Conservation (phyloP, 2,329 filamentous ascomycete genomes). For the Neofusicoccum cordaticola region DNA sequence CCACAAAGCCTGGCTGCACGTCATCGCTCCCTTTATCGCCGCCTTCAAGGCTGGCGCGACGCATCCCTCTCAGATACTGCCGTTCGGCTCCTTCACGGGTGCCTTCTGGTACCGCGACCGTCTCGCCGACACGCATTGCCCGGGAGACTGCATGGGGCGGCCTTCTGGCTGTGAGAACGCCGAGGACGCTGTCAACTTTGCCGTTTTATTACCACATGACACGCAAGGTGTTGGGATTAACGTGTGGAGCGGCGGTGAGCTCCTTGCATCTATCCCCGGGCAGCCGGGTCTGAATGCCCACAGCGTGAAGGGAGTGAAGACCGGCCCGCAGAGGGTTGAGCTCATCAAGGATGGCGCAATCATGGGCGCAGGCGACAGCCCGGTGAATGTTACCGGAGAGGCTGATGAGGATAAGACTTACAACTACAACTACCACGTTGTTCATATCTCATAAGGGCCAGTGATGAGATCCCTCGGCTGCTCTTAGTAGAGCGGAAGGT, state of each 20-base stretch:
- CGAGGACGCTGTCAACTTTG: conserved; percentile 13
- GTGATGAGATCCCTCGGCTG: too few species aligned
- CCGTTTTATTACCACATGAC: conserved; percentile 3
- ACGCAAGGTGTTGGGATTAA: conserved; percentile 3
- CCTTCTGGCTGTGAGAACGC: conserved; percentile 10
- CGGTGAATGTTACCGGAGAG: neutral
- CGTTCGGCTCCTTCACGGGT: conserved; percentile 7
- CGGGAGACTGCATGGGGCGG: conserved; percentile 4
- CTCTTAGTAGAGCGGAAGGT: too few species aligned
- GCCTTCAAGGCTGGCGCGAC: conserved; percentile 36
- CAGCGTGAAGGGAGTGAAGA: conserved; percentile 7
- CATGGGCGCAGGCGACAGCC: neutral
- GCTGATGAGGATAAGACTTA: neutral
- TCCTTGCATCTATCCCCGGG: neutral
- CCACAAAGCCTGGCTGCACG: conserved; percentile 36
- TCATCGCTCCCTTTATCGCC: conserved; percentile 37
- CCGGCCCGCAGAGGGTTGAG: conserved; percentile 9
- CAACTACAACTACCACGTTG: conserved; percentile 15
- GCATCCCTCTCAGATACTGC: conserved; percentile 11
- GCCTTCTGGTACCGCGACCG: conserved; percentile 15
- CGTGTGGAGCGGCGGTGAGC: conserved; percentile 10
- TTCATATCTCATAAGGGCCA: neutral
- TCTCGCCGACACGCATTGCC: conserved; percentile 6
- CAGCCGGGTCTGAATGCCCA: conserved; percentile 14
- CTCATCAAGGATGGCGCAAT: conserved; percentile 6